A percentile compares a stretch with the other conserved stretches of the same genome.
Evolutionary conservation across 306 rosid genomes (phyloP).

Genomic region (Vigna unguiculata): DNA sequence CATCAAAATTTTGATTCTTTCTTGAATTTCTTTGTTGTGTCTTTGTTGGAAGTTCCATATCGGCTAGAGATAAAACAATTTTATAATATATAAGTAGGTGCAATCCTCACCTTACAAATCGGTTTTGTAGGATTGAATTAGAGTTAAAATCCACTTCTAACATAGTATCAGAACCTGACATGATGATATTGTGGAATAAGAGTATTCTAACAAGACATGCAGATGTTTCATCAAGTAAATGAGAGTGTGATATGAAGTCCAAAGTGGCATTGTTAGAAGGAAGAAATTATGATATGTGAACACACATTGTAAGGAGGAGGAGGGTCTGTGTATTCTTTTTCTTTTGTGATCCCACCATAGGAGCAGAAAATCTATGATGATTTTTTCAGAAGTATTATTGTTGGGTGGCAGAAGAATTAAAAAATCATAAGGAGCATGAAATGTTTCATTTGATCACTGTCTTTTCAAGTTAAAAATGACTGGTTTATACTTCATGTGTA

Average conservation of each 20-base stretch:
- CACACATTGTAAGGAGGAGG: conserved; percentile 7
- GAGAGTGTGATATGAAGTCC: conserved; percentile 17
- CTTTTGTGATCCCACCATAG: conserved; percentile 39
- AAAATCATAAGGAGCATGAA: neutral
- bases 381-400: neutral
- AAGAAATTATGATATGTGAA: neutral
- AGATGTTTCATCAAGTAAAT: conserved; percentile 23
- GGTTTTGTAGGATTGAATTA: no score
- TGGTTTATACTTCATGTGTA: neutral
- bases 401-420: conserved; percentile 17
- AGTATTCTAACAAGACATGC: conserved; percentile 27
- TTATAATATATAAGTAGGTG: no score
- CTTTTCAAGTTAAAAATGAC: conserved; percentile 39
- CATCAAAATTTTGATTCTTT: no score
- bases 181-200: conserved; percentile 30
- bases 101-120: no score
- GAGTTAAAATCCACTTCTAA: no score
- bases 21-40: no score
- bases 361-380: conserved; percentile 30
- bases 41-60: no score
- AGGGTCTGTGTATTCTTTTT: neutral
- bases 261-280: conserved; percentile 1
- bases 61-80: no score
- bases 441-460: conserved; percentile 23
- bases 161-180: no score